phyloP scores from a whole-genome alignment of 257 asterid genomes.

The Prunella vulgaris region DNA sequence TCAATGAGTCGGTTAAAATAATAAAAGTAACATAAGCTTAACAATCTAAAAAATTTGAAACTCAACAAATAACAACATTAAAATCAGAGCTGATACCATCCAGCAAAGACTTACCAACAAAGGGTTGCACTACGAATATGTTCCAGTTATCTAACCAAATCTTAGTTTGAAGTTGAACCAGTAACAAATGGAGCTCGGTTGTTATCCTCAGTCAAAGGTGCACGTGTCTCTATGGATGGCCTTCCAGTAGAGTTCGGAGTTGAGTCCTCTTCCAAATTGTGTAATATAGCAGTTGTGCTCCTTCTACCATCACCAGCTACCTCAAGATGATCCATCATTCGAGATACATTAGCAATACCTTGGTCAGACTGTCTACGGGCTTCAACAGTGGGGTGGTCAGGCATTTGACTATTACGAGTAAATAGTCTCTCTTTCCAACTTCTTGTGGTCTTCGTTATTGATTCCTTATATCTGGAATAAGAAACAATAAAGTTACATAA shows the following conservation, averaged over 20 bases:
- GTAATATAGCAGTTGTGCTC: conserved; percentile 33
- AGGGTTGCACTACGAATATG: not conserved
- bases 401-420: conserved; percentile 49
- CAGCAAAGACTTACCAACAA: conserved; percentile 6
- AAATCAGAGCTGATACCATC: not conserved
- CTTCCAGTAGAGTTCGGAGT: conserved; percentile 24
- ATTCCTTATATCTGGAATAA: conserved; percentile 67
- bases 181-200: conserved; percentile 45
- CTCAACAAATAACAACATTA: not conserved
- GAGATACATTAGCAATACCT: conserved; percentile 39
- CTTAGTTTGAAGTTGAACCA: conserved; percentile 48
- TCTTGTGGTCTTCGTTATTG: conserved; percentile 84
- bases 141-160: conserved; percentile 9
- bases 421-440: conserved; percentile 95
- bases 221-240: conserved; percentile 24
- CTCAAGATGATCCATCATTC: conserved; percentile 58
- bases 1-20: not conserved
- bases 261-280: conserved; percentile 27
- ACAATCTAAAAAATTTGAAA: not conserved
- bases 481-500: not conserved
- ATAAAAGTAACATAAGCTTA: not conserved
- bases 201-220: conserved; percentile 32
- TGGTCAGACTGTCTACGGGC: conserved; percentile 38
- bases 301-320: conserved; percentile 42
- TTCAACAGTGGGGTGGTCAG: conserved; percentile 40